A percentile compares a stretch with the other conserved stretches of the same genome.
These are phyloP conservation scores for Apiospora koreana DNA, from an alignment of 2,329 filamentous ascomycete species.

Conservation along the genomic window DNA sequence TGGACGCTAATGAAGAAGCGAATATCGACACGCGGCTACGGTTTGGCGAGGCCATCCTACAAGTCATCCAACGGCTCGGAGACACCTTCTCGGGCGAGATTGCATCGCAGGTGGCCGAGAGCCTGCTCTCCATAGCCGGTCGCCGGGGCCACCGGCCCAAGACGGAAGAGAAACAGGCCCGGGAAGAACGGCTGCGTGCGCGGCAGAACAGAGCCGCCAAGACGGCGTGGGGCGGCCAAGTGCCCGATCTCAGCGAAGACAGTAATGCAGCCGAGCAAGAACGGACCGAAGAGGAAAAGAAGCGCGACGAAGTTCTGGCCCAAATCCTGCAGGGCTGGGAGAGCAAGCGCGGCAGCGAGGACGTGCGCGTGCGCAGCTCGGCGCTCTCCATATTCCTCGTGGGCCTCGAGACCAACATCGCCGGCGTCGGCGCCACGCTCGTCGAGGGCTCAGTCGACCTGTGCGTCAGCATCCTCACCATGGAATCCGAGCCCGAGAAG, in stretches of 20 bases:
- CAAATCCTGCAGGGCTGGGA: slow-evolving; percentile 70
- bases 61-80: slow-evolving; percentile 63
- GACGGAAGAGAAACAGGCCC: slow-evolving; percentile 56
- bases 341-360: slow-evolving; percentile 65
- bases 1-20: slow-evolving; percentile 61
- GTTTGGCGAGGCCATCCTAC: slow-evolving; percentile 67
- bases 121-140: slow-evolving; percentile 64
- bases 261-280: slow-evolving; percentile 5
- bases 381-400: slow-evolving; percentile 66
- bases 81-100: slow-evolving; percentile 55
- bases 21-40: slow-evolving; percentile 65
- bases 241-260: slow-evolving; percentile 47
- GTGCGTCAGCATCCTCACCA: slow-evolving; percentile 59
- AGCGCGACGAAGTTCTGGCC: slow-evolving; percentile 46
- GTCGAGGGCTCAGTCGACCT: slow-evolving; percentile 62
- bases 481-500: slow-evolving; percentile 61
- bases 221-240: slow-evolving; percentile 56
- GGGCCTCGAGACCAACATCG: slow-evolving; percentile 61
- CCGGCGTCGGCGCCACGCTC: slow-evolving; percentile 53
- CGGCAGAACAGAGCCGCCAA: slow-evolving; percentile 52
- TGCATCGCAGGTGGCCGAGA: slow-evolving; percentile 54
- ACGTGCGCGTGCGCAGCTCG: slow-evolving; percentile 69
- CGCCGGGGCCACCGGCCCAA: slow-evolving; percentile 63
- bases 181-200: slow-evolving; percentile 49
- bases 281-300: slow-evolving; percentile 16